Evolutionary conservation across 2,329 filamentous ascomycete genomes (phyloP).

Genomic region (Acrodontium crateriforme): DNA sequence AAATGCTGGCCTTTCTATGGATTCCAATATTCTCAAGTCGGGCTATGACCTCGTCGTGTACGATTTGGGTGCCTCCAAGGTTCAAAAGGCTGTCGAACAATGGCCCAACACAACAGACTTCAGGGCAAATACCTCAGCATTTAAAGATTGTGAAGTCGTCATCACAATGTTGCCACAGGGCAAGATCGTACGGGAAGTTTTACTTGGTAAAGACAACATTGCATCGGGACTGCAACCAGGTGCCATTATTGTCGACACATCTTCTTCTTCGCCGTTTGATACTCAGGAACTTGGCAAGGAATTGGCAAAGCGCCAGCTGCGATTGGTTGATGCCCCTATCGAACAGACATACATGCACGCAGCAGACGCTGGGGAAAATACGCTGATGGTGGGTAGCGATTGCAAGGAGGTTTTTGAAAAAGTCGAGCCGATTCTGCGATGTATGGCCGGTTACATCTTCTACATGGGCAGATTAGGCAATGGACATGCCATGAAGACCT

Average conservation of each 20-base stretch:
- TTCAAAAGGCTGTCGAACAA: conserved; percentile 12
- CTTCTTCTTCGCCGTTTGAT: conserved; percentile 23
- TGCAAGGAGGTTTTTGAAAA: conserved; percentile 16
- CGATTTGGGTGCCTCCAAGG: conserved; percentile 16
- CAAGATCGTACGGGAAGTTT: conserved; percentile 21
- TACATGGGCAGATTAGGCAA: conserved; percentile 22
- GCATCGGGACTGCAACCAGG: conserved; percentile 18
- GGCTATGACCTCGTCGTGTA: conserved; percentile 21
- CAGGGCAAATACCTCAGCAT: conserved; percentile 13
- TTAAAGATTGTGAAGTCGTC: conserved; percentile 21
- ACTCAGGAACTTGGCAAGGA: conserved; percentile 21
- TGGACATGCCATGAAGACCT: conserved; percentile 25
- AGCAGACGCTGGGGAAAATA: conserved; percentile 21
- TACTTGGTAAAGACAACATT: conserved; percentile 18
- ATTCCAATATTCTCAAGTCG: conserved; percentile 21
- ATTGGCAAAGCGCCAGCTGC: conserved; percentile 17
- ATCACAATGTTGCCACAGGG: conserved; percentile 25
- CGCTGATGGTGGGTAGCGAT: conserved; percentile 23
- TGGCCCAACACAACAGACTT: conserved; percentile 18
- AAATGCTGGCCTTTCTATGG: conserved; percentile 22
- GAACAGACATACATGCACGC: conserved; percentile 26
- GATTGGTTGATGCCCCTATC: conserved; percentile 23
- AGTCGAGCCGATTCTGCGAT: conserved; percentile 20
- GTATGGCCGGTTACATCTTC: conserved; percentile 24
- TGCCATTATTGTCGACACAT: conserved; percentile 23